phyloP scores from a whole-genome alignment of 139 green algal species.

The Edaphochlamys debaryana region DNA sequence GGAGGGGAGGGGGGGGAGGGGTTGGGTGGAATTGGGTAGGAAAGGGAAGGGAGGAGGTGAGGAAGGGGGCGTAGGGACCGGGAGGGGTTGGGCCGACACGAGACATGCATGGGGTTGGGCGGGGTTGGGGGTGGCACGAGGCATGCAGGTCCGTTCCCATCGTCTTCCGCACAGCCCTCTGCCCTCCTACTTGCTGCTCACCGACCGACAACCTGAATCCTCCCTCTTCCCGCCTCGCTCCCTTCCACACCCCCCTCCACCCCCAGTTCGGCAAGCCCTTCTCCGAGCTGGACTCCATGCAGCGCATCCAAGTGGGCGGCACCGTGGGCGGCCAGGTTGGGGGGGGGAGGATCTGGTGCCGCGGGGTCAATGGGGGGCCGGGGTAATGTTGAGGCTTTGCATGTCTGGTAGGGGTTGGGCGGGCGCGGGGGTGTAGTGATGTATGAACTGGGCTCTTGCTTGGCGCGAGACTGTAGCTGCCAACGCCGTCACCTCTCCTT shows the following conservation, averaged over 20 bases:
- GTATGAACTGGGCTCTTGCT: background rate
- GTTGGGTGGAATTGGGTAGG: too few relatives aligned
- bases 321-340: slow-evolving; percentile 33
- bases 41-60: too few relatives aligned
- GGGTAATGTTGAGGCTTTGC: too few relatives aligned
- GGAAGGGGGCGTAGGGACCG: too few relatives aligned
- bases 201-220: too few relatives aligned
- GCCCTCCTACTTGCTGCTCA: too few relatives aligned
- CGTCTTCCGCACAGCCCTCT: too few relatives aligned
- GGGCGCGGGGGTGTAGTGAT: background rate
- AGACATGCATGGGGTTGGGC: background rate
- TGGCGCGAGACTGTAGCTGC: background rate
- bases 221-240: background rate
- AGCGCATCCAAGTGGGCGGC: slow-evolving; percentile 37
- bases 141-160: too few relatives aligned
- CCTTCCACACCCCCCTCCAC: background rate
- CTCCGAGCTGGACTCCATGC: slow-evolving; percentile 35
- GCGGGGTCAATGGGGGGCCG: background rate
- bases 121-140: too few relatives aligned
- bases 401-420: background rate
- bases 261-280: slow-evolving; percentile 40
- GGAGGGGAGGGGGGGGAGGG: too few relatives aligned
- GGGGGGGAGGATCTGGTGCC: background rate
- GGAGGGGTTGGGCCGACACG: too few relatives aligned
- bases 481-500: background rate